Evolutionary conservation across 208 protist genomes (phyloP).

Genomic region (Leishmania major): DNA sequence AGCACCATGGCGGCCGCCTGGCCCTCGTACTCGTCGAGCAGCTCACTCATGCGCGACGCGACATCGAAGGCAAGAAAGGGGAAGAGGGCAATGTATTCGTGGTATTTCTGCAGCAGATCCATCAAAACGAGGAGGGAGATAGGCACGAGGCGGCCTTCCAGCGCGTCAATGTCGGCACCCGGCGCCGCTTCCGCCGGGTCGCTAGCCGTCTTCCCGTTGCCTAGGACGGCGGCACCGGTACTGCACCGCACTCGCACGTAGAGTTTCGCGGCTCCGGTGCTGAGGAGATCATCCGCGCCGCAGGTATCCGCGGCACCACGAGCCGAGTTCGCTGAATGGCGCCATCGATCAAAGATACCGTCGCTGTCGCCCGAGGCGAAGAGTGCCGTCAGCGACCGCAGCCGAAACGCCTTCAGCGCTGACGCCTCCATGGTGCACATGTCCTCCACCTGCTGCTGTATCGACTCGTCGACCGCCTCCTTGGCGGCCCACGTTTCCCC

Average conservation of each 20-base stretch:
- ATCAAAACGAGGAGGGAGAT: slow-evolving; percentile 75
- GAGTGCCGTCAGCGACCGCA: slow-evolving; percentile 22
- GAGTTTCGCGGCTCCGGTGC: slow-evolving; percentile 36
- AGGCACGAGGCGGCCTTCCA: slow-evolving; percentile 70
- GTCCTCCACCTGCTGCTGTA: slow-evolving; percentile 67
- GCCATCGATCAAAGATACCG: neutral
- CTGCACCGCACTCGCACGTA: slow-evolving; percentile 35
- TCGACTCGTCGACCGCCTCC: slow-evolving; percentile 46
- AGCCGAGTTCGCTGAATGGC: slow-evolving; percentile 17
- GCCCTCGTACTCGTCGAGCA: slow-evolving; percentile 79
- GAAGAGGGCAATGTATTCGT: slow-evolving; percentile 72
- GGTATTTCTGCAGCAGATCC: slow-evolving; percentile 77
- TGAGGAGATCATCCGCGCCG: slow-evolving; percentile 21
- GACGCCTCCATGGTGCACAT: slow-evolving; percentile 57
- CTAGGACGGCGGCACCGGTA: neutral
- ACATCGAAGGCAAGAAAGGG: slow-evolving; percentile 87
- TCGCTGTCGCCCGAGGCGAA: slow-evolving; percentile 6
- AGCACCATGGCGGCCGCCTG: slow-evolving; percentile 77
- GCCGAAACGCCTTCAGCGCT: slow-evolving; percentile 39
- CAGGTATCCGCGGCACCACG: neutral
- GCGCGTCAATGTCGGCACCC: slow-evolving; percentile 25
- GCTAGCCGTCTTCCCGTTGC: slow-evolving; percentile 2
- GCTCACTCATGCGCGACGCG: slow-evolving; percentile 70
- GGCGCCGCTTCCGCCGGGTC: neutral
- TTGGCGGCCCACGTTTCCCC: slow-evolving; percentile 71